phyloP scores from a whole-genome alignment of 768 basidiomycete genomes.

The Suillus alpinus region DNA sequence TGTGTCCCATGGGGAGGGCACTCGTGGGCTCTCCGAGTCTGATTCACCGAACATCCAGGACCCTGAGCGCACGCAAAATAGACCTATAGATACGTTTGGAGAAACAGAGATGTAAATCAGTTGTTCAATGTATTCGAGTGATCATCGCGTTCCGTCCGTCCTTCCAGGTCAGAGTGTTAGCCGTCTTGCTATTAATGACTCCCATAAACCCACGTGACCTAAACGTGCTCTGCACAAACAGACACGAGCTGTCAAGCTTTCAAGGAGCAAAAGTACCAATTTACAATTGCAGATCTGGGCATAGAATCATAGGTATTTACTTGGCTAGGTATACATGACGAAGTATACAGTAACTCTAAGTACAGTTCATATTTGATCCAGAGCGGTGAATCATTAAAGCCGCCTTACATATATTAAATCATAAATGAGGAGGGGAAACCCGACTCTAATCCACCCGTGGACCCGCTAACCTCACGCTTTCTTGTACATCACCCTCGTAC shows the following conservation, averaged over 20 bases:
- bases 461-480: conserved; percentile 79
- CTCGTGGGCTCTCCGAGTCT: conserved; percentile 75
- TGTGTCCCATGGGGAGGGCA: conserved; percentile 81
- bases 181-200: background rate
- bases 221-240: background rate
- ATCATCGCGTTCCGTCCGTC: conserved; percentile 38
- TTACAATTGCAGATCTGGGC: too few species aligned
- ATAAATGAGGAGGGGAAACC: background rate
- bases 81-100: background rate
- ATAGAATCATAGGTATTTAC: background rate
- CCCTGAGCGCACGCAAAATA: background rate
- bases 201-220: background rate
- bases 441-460: conserved; percentile 40
- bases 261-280: too few species aligned
- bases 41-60: conserved; percentile 75
- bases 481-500: conserved; percentile 84
- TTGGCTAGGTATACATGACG: background rate
- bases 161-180: background rate
- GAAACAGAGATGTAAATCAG: background rate
- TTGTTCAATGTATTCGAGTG: conserved; percentile 48
- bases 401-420: background rate
- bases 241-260: too few species aligned
- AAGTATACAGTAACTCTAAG: background rate
- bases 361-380: background rate
- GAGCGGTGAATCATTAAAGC: background rate